Base-by-base conservation (phyloP, 306 rosid genomes). In the Amphicarpaea edgeworthii region DNA sequence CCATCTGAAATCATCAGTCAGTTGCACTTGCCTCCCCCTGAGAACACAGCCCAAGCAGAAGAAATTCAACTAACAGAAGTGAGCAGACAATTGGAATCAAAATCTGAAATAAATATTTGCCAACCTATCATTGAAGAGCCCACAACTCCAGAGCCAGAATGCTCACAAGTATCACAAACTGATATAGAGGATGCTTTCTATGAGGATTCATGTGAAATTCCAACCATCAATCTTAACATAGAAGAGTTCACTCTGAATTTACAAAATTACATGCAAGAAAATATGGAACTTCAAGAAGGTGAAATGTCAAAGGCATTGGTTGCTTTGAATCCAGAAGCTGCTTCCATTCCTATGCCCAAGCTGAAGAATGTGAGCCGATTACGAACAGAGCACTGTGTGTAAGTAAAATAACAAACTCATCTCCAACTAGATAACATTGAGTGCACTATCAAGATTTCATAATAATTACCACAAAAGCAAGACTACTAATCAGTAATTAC, bases 41-140 rank as follows among this genome's bases (percentile, higher is more conserved):
- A 78, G 58, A 68, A 73, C 53, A 75, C 83, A 68, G 65, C 53
- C 68, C 87, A 80, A 62, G 81, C 78, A 65, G 88, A 85, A 75
- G 90, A 71, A 67, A 64, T 57, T 77, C 89, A 81, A 42, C 84
- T 59, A 76, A 49, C 79, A 81, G 95, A 83, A 79, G 68, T 72
- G 79, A 34, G 59, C 77, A 85, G 75, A 64, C 84, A 79, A 74
- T 66, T 84, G 49, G 65, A 49, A 60, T 70, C 61, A 73, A 89
- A 46, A 70, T 50, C 78, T 82, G 81, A 79, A 72, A 38, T 42
- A 21, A 75, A 73, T 76, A 61, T 26, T 23, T 93, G 94, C 58
- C 91, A 89, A 51, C 99, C 99, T 67, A 93, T 96, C 67, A 86
- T 96, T 82, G 99, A 96, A 90, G 99, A 93, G 84, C 99, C 99